Evolutionary conservation across 2,329 filamentous ascomycete species (phyloP).

Genomic region (Parascedosporium putredinis): DNA sequence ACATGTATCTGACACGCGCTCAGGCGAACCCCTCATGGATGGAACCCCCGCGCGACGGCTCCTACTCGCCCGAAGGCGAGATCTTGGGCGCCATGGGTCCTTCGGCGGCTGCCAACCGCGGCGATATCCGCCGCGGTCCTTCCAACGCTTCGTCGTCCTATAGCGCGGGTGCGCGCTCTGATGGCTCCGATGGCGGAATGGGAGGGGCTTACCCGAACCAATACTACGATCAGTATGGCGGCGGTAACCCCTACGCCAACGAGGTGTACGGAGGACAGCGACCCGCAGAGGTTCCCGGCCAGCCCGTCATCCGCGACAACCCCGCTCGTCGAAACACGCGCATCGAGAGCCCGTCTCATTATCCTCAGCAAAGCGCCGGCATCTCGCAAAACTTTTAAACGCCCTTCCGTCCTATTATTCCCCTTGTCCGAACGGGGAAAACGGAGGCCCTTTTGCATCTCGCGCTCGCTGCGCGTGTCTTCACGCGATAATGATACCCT

Average conservation of each 20-base stretch:
- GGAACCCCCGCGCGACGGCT: slow-evolving; percentile 22
- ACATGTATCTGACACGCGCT: slow-evolving; percentile 57
- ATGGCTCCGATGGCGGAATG: slow-evolving; percentile 40
- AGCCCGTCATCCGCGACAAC: slow-evolving; percentile 87
- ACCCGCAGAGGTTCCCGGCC: slow-evolving; percentile 36
- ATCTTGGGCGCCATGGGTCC: slow-evolving; percentile 76
- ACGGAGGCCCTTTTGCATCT: background rate
- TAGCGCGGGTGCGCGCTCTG: slow-evolving; percentile 69
- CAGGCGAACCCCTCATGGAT: slow-evolving; percentile 53
- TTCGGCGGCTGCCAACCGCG: slow-evolving; percentile 49
- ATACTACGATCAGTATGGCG: slow-evolving; percentile 51
- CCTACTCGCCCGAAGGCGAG: slow-evolving; percentile 60
- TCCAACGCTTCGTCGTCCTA: slow-evolving; percentile 97
- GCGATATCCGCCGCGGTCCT: slow-evolving; percentile 72
- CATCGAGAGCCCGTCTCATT: slow-evolving; percentile 84
- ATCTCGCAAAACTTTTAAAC: slow-evolving; percentile 92
- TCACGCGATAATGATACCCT: slow-evolving; percentile 7
- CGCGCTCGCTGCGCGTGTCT: background rate
- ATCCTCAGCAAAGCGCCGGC: slow-evolving; percentile 84
- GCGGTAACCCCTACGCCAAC: slow-evolving; percentile 45
- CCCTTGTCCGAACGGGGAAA: background rate
- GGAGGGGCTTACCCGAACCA: slow-evolving; percentile 33
- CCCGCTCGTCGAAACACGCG: slow-evolving; percentile 84
- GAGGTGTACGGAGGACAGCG: slow-evolving; percentile 31
- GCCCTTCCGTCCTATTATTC: background rate